Base-by-base conservation (phyloP, 202 grass and related monocot genomes). In the Thinopyrum obtusiflorum region DNA sequence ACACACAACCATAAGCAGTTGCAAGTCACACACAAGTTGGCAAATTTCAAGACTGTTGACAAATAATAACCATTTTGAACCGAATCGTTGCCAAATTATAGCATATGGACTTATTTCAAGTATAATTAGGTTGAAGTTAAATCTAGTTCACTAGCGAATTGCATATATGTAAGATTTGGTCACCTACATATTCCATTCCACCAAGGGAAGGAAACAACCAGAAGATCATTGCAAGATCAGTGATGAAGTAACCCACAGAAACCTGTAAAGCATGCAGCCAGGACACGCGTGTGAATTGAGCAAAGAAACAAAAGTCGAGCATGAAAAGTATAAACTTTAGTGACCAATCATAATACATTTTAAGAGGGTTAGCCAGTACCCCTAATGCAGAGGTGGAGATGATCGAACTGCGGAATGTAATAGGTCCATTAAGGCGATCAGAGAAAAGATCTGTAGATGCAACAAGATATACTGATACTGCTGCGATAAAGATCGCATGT, bases 151-250 rank as follows among this genome's bases (percentile, higher is more conserved):
- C 14, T 39, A 76, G 74, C 57, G 68, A 37, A 36, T 18, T 39
- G 29, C 42, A 82, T 89, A 82, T 57, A 82, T 57, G 32, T 80
- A 63, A 82, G 61, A 74, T 32, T 61, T 79, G 37, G 53, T 6
- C 53, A 93, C 92, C 84, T 88, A 99, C 97, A 86, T 97, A 99
- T 93, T 99, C 97, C 90, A 93, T 92, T 92, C 93, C 97, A 72
- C 97, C 97, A 64, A 98, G 93, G 36, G 82, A 94, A 86, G 97
- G 97, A 84, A 91, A 99, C 31, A 92, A 82, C 97, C 93, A 97
- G 83, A 94, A 90, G 79, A 99, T 97, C 97, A 97, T 99, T 64
- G 81, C 85, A 84, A 99, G 92, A 73, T 99, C 93, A 40, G 93
- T 77, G 26, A 99, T 88, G 84, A 99, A 99, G 87, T 99, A 99